Percentiles rank a stretch among this genome's conserved stretches.
phyloP scores from a whole-genome alignment of 2,329 filamentous ascomycete species.

The Clonostachys chloroleuca region DNA sequence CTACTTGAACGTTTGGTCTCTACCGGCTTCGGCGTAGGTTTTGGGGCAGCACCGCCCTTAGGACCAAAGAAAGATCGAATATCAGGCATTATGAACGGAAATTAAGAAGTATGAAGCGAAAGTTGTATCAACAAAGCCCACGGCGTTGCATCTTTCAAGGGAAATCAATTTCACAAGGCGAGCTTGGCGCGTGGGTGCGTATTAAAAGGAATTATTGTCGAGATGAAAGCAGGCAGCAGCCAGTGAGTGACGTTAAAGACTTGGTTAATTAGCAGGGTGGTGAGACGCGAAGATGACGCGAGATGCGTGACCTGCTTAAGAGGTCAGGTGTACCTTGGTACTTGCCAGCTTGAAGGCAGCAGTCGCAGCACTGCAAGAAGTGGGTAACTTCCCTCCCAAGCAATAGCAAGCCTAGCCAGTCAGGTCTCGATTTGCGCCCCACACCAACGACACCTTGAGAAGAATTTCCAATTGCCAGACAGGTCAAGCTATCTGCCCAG shows the following conservation, averaged over 20 bases:
- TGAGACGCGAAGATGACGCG: conserved; percentile 40
- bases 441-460: conserved; percentile 4
- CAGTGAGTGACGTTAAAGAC: conserved; percentile 23
- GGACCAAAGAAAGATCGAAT: conserved; percentile 89
- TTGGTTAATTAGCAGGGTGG: conserved; percentile 8
- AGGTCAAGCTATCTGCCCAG: not conserved
- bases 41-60: conserved; percentile 57
- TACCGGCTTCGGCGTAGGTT: conserved; percentile 39
- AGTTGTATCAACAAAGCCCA: not conserved
- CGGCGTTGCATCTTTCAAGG: too few species aligned
- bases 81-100: conserved; percentile 64
- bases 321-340: not conserved
- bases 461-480: too few species aligned
- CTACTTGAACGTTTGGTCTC: conserved; percentile 42
- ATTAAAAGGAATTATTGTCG: too few species aligned
- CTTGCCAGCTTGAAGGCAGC: conserved; percentile 8
- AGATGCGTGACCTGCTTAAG: conserved; percentile 24
- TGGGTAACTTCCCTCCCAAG: too few species aligned
- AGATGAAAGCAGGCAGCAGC: too few species aligned
- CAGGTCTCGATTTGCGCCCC: too few species aligned
- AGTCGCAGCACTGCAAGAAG: conserved; percentile 1
- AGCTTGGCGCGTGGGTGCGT: too few species aligned
- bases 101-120: conserved; percentile 2
- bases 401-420: too few species aligned
- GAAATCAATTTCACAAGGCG: too few species aligned